Base-by-base conservation (phyloP, 108 stramenopile genomes). In the Stephanodiscus triporus region DNA sequence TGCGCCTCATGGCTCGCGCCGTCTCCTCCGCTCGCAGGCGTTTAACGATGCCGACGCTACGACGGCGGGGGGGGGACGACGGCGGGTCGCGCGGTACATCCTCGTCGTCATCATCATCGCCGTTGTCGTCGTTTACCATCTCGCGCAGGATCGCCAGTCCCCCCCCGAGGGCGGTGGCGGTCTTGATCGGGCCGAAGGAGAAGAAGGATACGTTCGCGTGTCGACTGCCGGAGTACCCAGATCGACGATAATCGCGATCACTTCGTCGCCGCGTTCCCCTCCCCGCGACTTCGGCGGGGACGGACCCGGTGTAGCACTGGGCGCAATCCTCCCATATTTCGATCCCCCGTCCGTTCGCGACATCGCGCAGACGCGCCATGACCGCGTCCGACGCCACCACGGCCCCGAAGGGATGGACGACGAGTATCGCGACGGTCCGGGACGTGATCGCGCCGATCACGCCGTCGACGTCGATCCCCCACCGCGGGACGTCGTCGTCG, bases 131-230 rank as follows among this genome's bases (percentile, higher is more conserved):
- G 16, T 29, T n/a, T 11, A 38, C 14, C 6, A 24, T 14, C n/a
- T n/a, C 34, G 34, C 81, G 70, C 19, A 82, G 40, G 5, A 69
- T 77, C 49, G 53, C 85, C 70, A 81, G 83, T 22, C 91, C 94
- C 32, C 94, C 94, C 19, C 94, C 94, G 27, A 95, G 76, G 9
- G 91, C 90, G 6, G 94, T 95, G 3, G 84, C 78, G 17, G 94
- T 92, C 71, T 95, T 95, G 68, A 95, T 95, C 17, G 84, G 84
- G 9, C 94, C 94, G 82, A 95, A 95, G n/a, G 91, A 92, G 65
- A 89, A 88, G 51, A 92, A 92, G 26, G 75, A 67, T 10, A 89
- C 48, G 48, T 92, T 75, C 19, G 89, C 80, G 48, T 68, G 64
- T 10, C 62, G 50, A 30, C 68, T 74, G 6, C 84, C 88, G 6